Evolutionary conservation across 2,329 filamentous ascomycete genomes (phyloP).

Genomic region (Sporothrix curviconia): DNA sequence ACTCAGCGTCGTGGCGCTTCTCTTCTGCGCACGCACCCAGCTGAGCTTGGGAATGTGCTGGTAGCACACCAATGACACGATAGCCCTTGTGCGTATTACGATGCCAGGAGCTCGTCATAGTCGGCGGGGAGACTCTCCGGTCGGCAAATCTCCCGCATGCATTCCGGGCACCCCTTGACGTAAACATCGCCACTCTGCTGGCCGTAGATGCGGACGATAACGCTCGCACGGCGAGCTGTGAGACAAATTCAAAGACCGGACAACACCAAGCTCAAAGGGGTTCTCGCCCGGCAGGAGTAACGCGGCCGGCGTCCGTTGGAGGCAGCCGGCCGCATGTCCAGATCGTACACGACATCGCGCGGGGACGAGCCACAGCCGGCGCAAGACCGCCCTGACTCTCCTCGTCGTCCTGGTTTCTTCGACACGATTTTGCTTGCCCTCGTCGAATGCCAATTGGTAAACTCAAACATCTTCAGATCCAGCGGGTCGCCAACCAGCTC

Average conservation of each 20-base stretch:
- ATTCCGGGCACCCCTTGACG: conserved; percentile 94
- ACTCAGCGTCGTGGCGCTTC: conserved; percentile 78
- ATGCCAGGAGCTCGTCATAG: conserved; percentile 80
- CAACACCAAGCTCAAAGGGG: conserved; percentile 76
- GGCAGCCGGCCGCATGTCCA: conserved; percentile 16
- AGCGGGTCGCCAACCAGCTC: conserved; percentile 90
- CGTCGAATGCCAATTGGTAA: conserved; percentile 89
- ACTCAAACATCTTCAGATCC: conserved; percentile 98
- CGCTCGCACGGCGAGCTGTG: conserved; percentile 82
- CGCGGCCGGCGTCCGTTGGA: neutral
- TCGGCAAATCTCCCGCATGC: conserved; percentile 87
- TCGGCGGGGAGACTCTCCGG: conserved; percentile 78
- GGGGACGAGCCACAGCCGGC: conserved; percentile 84
- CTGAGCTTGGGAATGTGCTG: conserved; percentile 76
- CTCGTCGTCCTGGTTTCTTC: conserved; percentile 58
- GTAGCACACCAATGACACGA: conserved; percentile 94
- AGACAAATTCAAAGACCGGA: conserved; percentile 95
- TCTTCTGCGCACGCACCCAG: conserved; percentile 92
- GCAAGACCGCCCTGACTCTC: conserved; percentile 63
- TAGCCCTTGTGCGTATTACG: conserved; percentile 95
- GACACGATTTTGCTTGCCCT: conserved; percentile 48
- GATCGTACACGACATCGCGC: conserved; percentile 33
- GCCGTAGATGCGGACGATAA: conserved; percentile 83
- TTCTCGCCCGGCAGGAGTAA: conserved; percentile 26
- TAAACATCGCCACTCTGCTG: conserved; percentile 79